phyloP scores from a whole-genome alignment of 2,329 filamentous ascomycete species.

The Amesomyces nigricolor region DNA sequence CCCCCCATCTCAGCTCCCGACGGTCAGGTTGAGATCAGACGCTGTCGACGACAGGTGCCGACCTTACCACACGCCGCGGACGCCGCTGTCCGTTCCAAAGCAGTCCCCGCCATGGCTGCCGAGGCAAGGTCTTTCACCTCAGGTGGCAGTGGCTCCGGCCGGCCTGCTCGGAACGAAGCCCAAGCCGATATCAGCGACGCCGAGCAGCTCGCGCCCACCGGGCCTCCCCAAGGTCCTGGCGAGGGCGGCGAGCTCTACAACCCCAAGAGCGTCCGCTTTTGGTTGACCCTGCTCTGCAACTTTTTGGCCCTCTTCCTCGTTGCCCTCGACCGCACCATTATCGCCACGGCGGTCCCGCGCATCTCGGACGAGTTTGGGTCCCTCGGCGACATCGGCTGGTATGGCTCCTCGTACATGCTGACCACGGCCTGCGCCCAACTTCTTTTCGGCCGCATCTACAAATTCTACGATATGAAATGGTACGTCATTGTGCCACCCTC shows the following conservation, averaged over 20 bases:
- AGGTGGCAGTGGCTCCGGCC: conserved; percentile 18
- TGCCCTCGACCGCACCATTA: conserved; percentile 53
- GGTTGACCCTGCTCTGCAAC: conserved; percentile 49
- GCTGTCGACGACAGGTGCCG: not conserved
- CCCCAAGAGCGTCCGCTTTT: conserved; percentile 49
- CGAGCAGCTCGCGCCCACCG: conserved; percentile 24
- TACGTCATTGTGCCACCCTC: conserved; percentile 26
- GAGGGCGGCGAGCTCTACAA: conserved; percentile 39
- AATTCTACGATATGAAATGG: conserved; percentile 47
- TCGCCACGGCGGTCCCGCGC: conserved; percentile 48
- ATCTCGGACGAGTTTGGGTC: conserved; percentile 55
- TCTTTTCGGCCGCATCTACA: conserved; percentile 50
- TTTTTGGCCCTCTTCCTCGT: conserved; percentile 53
- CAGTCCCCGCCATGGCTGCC: conserved; percentile 19
- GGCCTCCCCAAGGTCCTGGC: conserved; percentile 22
- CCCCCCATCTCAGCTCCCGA: too few species aligned
- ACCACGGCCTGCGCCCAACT: conserved; percentile 52
- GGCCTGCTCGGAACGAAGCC: conserved; percentile 13
- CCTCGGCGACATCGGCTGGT: conserved; percentile 59
- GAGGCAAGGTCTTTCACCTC: conserved; percentile 21
- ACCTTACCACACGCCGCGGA: not conserved
- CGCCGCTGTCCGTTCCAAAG: conserved; percentile 8
- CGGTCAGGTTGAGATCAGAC: not conserved
- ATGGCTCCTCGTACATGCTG: conserved; percentile 56
- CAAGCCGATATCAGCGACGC: conserved; percentile 22